phyloP scores from a whole-genome alignment of 2,329 filamentous ascomycete genomes.

The Lomentospora prolificans region DNA sequence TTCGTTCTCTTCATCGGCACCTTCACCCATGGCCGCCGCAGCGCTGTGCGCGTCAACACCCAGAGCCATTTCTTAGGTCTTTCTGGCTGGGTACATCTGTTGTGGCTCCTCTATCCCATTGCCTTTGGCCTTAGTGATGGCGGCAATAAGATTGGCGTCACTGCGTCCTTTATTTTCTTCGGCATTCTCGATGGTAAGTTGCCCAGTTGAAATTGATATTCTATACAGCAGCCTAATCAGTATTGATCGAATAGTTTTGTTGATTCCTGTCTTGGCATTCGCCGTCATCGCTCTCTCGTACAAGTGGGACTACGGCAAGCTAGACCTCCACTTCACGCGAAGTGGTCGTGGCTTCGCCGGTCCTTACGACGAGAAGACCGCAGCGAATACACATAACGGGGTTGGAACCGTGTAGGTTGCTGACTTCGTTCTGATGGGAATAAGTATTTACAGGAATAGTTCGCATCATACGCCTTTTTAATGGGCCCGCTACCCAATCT shows the following conservation, averaged over 20 bases:
- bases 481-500: too few species aligned
- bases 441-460: too few species aligned
- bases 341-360: constrained; percentile 37
- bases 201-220: constrained; percentile 12
- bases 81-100: constrained; percentile 36
- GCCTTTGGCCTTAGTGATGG: constrained; percentile 43
- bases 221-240: too few species aligned
- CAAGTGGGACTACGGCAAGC: constrained; percentile 39
- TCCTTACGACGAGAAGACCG: constrained; percentile 41
- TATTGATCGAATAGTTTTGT: too few species aligned
- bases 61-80: constrained; percentile 34
- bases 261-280: constrained; percentile 33
- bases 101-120: constrained; percentile 46
- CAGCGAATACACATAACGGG: too few species aligned
- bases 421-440: too few species aligned
- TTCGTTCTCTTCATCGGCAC: constrained; percentile 35
- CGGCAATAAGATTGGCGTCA: constrained; percentile 38
- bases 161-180: constrained; percentile 38
- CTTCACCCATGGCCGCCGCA: constrained; percentile 25
- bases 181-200: constrained; percentile 35
- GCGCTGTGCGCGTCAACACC: constrained; percentile 31
- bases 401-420: too few species aligned
- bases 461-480: too few species aligned
- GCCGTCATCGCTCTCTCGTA: constrained; percentile 33
- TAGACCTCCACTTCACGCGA: constrained; percentile 45